These are phyloP conservation scores for Curvularia eragrostidis DNA, from an alignment of 2,329 filamentous ascomycete genomes.

Conservation along the genomic window DNA sequence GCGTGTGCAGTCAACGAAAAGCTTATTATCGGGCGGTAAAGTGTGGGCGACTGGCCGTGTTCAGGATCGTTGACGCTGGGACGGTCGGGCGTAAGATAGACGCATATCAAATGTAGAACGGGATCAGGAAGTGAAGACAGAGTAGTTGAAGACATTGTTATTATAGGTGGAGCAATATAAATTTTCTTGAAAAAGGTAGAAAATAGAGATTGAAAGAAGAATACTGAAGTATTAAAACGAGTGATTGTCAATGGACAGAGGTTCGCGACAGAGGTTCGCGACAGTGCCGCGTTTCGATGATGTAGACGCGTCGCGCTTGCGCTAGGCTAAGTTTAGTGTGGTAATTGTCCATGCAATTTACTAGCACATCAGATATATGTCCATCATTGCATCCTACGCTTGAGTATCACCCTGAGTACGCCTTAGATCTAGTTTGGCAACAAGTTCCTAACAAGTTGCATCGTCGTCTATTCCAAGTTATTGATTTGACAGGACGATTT, in stretches of 20 bases:
- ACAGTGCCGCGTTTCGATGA: constrained; percentile 17
- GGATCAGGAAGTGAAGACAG: constrained; percentile 12
- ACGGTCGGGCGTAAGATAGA: constrained; percentile 12
- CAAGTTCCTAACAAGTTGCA: background rate
- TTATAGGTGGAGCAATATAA: too few species aligned
- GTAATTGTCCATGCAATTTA: background rate
- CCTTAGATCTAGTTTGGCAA: too few species aligned
- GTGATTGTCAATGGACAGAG: background rate
- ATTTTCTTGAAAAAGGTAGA: background rate
- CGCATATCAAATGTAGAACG: constrained; percentile 13
- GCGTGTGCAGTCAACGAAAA: constrained; percentile 12
- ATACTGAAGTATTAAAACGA: background rate
- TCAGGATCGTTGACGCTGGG: constrained; percentile 11
- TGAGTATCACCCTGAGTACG: background rate
- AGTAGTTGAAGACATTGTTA: constrained; percentile 1
- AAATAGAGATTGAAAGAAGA: background rate
- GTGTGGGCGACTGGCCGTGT: constrained; percentile 9
- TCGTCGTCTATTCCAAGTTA: background rate
- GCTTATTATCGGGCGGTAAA: constrained; percentile 16
- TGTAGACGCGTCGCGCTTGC: constrained; percentile 16
- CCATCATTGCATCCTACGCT: background rate
- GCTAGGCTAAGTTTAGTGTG: constrained; percentile 7
- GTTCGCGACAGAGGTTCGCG: constrained; percentile 1
- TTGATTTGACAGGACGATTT: too few species aligned
- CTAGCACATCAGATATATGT: background rate